Evolutionary conservation across 2,329 filamentous ascomycete genomes (phyloP), one percentile per base, ranked within the genome.

Genomic region (Aspergillus neotritici): DNA sequence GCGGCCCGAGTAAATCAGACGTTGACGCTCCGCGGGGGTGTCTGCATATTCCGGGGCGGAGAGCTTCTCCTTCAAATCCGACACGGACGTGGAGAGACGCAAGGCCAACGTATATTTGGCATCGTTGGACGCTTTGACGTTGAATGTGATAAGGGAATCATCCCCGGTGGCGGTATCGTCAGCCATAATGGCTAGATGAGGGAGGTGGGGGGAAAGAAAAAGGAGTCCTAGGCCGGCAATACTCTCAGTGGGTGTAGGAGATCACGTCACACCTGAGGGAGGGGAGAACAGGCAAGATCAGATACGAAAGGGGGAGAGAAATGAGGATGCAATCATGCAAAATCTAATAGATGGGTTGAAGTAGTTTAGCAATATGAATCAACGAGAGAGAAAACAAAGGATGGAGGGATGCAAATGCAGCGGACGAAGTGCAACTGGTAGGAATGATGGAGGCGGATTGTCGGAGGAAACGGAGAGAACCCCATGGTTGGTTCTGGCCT

Each of bases 91-190:
- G 30, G 80, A 79, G 53, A 85, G 78, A 45, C 85, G 70, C 61
- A 97, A 83, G 44, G 88, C 94, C 63, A 98, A 74, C 40, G 79
- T 83, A 63, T 88, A 90, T 67, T 86, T 88, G 64, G 80, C 82
- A 63, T 96, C 90, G 57, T 83, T 85, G n/a, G 88, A 90, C n/a
- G 87, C 87, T 75, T 97, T 98, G 70, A 98, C 84, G 72, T 89
- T 93, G 80, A 98, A 97, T 66, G 87, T 94, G 71, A 98, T 73
- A 59, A 90, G 83, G 60, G 83, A 72, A 61, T 90, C 87, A 58
- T 80, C 77, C 43, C 73, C 65, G 59, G 72, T 39, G 47, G 60
- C 49, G 44, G 55, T 60, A 43, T 68, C 65, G 47, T 69, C 66
- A 47, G 66, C 65, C 67, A 70, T 70, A 57, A 51, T 61, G 47